Conservation (phyloP, 768 basidiomycete genomes). For the Rhodosporidiobolus sp. region DNA sequence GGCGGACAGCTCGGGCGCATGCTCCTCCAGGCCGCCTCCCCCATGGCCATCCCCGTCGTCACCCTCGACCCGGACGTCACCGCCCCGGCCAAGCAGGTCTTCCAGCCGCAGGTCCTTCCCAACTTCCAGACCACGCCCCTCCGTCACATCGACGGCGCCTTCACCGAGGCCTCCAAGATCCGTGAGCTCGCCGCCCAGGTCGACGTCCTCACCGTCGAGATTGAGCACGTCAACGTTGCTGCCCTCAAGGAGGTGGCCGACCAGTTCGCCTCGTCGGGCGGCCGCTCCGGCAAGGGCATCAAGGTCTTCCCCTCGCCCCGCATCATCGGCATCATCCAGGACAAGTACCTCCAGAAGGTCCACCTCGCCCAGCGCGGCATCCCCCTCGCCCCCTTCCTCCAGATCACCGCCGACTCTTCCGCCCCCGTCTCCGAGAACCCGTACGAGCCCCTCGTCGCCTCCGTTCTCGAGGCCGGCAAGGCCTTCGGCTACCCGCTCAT, state of each 20-base stretch:
- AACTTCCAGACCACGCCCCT: slow-evolving; percentile 45
- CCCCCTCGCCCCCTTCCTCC: slow-evolving; percentile 61
- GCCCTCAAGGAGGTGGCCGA: slow-evolving; percentile 64
- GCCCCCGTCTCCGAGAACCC: slow-evolving; percentile 31
- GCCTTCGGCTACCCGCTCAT: slow-evolving; percentile 79
- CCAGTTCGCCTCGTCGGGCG: slow-evolving; percentile 33
- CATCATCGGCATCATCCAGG: slow-evolving; percentile 81
- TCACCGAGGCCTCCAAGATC: slow-evolving; percentile 74
- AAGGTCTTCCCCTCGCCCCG: slow-evolving; percentile 71
- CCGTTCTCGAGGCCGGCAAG: slow-evolving; percentile 42
- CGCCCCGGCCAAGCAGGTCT: slow-evolving; percentile 84
- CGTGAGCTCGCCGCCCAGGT: slow-evolving; percentile 71
- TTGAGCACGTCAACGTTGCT: slow-evolving; percentile 85
- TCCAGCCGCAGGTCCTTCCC: slow-evolving; percentile 53
- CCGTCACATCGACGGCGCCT: slow-evolving; percentile 81
- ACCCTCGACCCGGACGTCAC: slow-evolving; percentile 79
- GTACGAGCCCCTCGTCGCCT: slow-evolving; percentile 25
- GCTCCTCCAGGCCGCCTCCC: slow-evolving; percentile 83
- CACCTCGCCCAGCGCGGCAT: slow-evolving; percentile 57
- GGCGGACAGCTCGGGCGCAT: slow-evolving; percentile 97
- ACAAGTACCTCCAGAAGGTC: slow-evolving; percentile 65
- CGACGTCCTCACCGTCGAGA: slow-evolving; percentile 89
- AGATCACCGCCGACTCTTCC: slow-evolving; percentile 58
- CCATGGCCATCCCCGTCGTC: slow-evolving; percentile 75
- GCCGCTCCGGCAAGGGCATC: slow-evolving; percentile 42